These are phyloP conservation scores for Colletotrichum sp. DNA, from an alignment of 2,329 filamentous ascomycete genomes.

Conservation along the genomic window DNA sequence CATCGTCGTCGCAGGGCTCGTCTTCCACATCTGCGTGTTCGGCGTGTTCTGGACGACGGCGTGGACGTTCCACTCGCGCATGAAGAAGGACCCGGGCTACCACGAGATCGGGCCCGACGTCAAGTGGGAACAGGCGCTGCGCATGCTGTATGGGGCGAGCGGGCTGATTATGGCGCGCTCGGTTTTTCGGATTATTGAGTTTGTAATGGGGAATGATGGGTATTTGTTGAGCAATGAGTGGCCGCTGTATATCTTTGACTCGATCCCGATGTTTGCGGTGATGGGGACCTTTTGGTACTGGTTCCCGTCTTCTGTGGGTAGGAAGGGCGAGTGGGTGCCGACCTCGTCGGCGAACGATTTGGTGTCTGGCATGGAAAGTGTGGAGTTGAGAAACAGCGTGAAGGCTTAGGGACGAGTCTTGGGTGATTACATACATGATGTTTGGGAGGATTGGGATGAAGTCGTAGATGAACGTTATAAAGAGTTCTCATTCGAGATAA, in stretches of 20 bases:
- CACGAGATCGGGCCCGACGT: not conserved
- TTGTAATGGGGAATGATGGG: constrained; percentile 42
- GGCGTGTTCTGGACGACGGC: constrained; percentile 49
- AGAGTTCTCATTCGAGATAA: too few species aligned
- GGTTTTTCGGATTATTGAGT: constrained; percentile 54
- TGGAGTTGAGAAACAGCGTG: not conserved
- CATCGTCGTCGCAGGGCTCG: constrained; percentile 58
- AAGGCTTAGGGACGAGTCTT: not conserved
- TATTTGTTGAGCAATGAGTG: constrained; percentile 46
- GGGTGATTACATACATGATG: not conserved
- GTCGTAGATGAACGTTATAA: too few species aligned
- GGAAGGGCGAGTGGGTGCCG: not conserved
- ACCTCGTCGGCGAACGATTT: not conserved
- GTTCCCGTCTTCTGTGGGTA: constrained; percentile 19
- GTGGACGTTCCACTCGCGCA: not conserved
- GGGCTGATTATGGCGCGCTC: constrained; percentile 42
- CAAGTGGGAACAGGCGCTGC: not conserved
- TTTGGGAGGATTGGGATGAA: not conserved
- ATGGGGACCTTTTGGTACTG: constrained; percentile 23
- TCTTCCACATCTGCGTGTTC: constrained; percentile 62
- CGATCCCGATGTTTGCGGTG: constrained; percentile 39
- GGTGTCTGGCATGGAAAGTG: not conserved
- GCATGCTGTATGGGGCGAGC: constrained; percentile 9
- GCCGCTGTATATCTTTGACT: constrained; percentile 50
- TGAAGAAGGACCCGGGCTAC: not conserved